Conservation (phyloP, 164 flowering plant genomes). For the Akebia trifoliata region DNA sequence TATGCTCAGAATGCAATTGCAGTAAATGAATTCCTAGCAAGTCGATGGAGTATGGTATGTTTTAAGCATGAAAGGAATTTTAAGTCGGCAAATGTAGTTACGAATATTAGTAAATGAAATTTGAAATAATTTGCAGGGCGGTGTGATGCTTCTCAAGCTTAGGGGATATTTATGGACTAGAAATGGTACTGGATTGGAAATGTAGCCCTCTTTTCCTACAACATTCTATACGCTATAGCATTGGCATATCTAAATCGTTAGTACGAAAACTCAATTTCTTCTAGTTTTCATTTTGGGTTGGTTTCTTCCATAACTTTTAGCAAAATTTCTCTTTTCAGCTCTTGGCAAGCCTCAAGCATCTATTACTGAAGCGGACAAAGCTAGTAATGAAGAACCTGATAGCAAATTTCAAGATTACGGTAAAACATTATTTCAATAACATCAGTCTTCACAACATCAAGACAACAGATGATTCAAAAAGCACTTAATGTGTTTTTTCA, state of each 20-base stretch:
- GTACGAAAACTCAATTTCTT: constrained; percentile 10
- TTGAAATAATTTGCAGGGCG: too few relatives aligned
- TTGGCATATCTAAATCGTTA: constrained; percentile 66
- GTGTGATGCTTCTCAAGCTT: constrained; percentile 13
- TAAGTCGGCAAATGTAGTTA: too few relatives aligned
- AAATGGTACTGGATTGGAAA: too few relatives aligned
- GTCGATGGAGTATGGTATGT: constrained; percentile 22
- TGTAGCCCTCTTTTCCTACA: constrained; percentile 65
- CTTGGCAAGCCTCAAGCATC: constrained; percentile 60
- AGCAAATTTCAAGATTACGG: constrained; percentile 25
- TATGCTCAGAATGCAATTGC: constrained; percentile 27
- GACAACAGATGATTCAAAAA: too few relatives aligned
- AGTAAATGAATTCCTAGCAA: constrained; percentile 19
- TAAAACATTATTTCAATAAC: neutral
- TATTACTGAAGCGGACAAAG: constrained; percentile 44
- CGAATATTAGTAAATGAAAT: neutral
- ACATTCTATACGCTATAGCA: constrained; percentile 64
- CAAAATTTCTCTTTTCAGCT: constrained; percentile 32
- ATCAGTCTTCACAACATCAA: neutral
- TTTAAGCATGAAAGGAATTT: too few relatives aligned
- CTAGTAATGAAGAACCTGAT: constrained; percentile 32
- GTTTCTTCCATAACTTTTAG: neutral
- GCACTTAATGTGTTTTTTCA: too few relatives aligned
- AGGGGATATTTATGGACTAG: constrained; percentile 33
- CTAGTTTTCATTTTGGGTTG: neutral